A percentile compares a stretch with the other conserved stretches of the same genome.
Conservation (phyloP, 345 rosid genomes). For the Raphanus sativus region DNA sequence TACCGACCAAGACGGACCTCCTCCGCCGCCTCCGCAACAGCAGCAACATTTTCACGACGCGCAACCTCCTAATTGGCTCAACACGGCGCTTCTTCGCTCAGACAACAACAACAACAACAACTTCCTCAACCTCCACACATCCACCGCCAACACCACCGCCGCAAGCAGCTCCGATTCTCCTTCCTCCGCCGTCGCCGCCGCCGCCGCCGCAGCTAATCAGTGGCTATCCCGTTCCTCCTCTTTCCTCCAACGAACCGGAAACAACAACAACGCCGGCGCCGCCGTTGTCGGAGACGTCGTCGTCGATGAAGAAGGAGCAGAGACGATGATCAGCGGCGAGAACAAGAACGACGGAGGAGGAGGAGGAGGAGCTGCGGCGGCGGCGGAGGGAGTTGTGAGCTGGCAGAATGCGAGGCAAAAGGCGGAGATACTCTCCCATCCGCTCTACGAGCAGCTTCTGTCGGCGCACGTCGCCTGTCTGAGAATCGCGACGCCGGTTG, state of each 20-base stretch:
- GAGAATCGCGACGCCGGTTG: slow-evolving; percentile 93
- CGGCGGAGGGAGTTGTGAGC: slow-evolving; percentile 52
- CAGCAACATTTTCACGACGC: slow-evolving; percentile 50
- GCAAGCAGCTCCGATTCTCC: slow-evolving; percentile 45
- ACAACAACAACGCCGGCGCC: slow-evolving; percentile 46
- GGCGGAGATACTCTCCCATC: slow-evolving; percentile 86
- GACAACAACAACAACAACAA: slow-evolving; percentile 48
- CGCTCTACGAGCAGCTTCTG: slow-evolving; percentile 86
- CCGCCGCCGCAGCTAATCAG: slow-evolving; percentile 49
- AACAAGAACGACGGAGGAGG: slow-evolving; percentile 42
- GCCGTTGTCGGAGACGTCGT: slow-evolving; percentile 54
- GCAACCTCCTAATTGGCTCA: slow-evolving; percentile 82
- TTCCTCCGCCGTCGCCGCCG: slow-evolving; percentile 43
- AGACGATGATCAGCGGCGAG: slow-evolving; percentile 44
- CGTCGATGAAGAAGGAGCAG: slow-evolving; percentile 50
- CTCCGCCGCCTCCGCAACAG: slow-evolving; percentile 37
- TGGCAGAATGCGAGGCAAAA: slow-evolving; percentile 91
- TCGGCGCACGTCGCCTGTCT: slow-evolving; percentile 89
- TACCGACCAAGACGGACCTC: slow-evolving; percentile 52
- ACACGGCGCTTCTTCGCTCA: slow-evolving; percentile 75
- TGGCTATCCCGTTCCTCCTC: slow-evolving; percentile 74
- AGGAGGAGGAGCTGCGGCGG: not conserved
- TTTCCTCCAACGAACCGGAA: slow-evolving; percentile 36
- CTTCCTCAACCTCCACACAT: slow-evolving; percentile 80
- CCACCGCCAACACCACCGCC: slow-evolving; percentile 37